Evolutionary conservation across 2,329 filamentous ascomycete genomes (phyloP), one percentile per base, ranked within the genome.

Genomic region (Xylaria sp.): DNA sequence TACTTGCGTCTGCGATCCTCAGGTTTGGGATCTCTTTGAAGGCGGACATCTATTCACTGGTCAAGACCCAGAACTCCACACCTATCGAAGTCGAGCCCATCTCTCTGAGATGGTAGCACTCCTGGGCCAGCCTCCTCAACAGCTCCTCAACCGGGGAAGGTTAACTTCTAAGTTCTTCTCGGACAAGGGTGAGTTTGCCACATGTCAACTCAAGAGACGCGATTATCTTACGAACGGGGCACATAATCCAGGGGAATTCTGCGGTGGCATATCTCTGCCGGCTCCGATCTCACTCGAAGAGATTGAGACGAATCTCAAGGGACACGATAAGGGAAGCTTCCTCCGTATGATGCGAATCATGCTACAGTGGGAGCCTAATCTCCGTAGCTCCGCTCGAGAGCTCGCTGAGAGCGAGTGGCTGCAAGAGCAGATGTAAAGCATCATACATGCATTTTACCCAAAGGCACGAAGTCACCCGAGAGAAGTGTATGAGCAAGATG

Each of bases 1-100:
- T 28, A 18, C 25, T 37, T 57, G 48, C 50, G 12, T 20, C 50
- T 28, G 37, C 12, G 37, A 46, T 57, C 41, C 46, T 52, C 41
- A 67, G 85, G 84, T 86, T 34, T 87, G 84, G 85, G 78, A 86
- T 59, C 52, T 87, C 1, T 86, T 82, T 63, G 81, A 87, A 77
- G 82, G 83, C 3, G 76, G 71, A 0, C 80, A 79, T 28, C 74
- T 87, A 32, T 87, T 86, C 68, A 78, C 77, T 2, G 78, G 82
- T 51, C 50, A 79, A 0, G 83, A 84, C 59, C 78, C 80, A 0
- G 79, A 82, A 70, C 67, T 74, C 50, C 57, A 81, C 13, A 76
- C 39, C 0, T 86, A 86, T 56, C 75, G 80, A 10, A 83, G 81
- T 63, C 78, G 82, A 62, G 82, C 82, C 0, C 84, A 85, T 73